These are phyloP conservation scores for Pogostemon cablin DNA, from an alignment of 257 asterid genomes.

Conservation along the genomic window DNA sequence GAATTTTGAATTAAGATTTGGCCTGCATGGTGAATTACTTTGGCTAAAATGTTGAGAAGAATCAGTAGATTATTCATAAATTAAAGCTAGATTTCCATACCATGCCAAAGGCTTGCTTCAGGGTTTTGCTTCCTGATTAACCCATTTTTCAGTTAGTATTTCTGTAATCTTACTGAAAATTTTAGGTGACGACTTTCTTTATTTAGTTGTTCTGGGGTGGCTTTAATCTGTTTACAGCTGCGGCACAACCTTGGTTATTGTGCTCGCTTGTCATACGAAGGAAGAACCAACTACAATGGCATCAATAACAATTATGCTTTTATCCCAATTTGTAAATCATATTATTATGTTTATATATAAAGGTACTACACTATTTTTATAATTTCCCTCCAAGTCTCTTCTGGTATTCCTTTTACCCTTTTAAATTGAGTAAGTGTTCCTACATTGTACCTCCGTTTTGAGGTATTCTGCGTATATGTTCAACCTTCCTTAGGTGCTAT, in stretches of 20 bases:
- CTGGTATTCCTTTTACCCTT: too few species aligned
- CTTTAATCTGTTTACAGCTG: background rate
- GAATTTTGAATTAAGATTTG: background rate
- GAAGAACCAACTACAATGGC: background rate
- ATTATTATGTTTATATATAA: too few species aligned
- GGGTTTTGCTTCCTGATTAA: background rate
- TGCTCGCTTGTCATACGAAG: background rate
- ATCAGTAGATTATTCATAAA: background rate
- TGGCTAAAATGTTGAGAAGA: background rate
- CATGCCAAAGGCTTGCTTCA: too few species aligned
- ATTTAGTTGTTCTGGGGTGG: background rate
- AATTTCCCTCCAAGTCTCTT: too few species aligned
- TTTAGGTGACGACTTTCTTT: background rate
- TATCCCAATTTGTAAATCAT: background rate
- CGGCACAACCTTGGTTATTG: background rate
- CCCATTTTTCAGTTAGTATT: background rate
- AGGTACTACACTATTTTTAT: too few species aligned
- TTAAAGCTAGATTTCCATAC: background rate
- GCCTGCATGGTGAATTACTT: background rate
- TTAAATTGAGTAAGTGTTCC: too few species aligned
- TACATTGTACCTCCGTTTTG: too few species aligned
- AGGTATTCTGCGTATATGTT: too few species aligned
- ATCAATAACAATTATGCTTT: background rate
- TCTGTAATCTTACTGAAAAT: background rate
- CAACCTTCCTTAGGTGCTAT: too few species aligned